Percentiles rank a stretch among this genome's conserved stretches.
Conservation (phyloP, 148 eudicot species). For the Dianthus caryophyllus region DNA sequence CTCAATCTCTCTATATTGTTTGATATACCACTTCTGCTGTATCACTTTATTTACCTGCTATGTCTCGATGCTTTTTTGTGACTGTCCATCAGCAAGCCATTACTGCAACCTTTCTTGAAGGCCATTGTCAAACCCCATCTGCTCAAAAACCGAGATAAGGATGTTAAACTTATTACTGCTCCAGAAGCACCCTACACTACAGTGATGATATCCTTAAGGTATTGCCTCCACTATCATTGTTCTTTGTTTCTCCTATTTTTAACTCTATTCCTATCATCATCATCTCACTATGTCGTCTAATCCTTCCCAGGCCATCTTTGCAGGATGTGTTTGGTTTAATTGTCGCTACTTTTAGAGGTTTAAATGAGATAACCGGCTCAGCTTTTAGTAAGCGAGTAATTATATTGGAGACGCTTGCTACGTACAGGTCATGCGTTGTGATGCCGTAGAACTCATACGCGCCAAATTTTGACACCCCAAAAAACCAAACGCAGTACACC, state of each 20-base stretch:
- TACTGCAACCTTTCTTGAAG: constrained; percentile 61
- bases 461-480: no score
- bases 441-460: no score
- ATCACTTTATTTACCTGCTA: no score
- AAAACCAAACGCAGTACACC: no score
- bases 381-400: constrained; percentile 80
- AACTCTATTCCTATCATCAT: no score
- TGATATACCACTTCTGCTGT: no score
- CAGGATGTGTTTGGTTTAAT: constrained; percentile 84
- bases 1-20: no score
- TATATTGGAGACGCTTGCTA: constrained; percentile 89
- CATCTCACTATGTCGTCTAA: neutral
- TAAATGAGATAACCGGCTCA: constrained; percentile 70
- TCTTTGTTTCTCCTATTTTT: no score
- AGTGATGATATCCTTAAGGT: constrained; percentile 87
- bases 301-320: constrained; percentile 23
- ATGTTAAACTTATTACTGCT: constrained; percentile 90
- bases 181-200: constrained; percentile 97
- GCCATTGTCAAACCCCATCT: constrained; percentile 79
- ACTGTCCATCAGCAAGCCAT: constrained; percentile 69
- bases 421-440: constrained; percentile 93
- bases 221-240: no score
- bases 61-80: no score
- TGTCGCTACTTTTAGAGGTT: constrained; percentile 74
- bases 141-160: constrained; percentile 82